Conservation (phyloP, 805 yeast genomes). For the Torulaspora delbrueckii region DNA sequence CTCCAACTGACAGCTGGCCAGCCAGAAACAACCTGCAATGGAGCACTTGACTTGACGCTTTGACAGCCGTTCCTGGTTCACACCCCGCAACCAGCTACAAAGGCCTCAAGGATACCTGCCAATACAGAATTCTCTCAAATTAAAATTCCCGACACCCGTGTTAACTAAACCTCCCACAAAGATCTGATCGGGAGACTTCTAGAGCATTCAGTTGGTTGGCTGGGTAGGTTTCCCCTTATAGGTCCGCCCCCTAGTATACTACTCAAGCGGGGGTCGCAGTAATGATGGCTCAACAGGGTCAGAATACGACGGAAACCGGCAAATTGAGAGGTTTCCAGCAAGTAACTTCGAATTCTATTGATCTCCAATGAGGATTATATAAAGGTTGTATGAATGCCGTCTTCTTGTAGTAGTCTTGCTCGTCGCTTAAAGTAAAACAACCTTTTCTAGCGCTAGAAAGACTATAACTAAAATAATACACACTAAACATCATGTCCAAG, state of each 20-base stretch:
- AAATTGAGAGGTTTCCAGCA: background rate
- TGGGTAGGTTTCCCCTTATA: background rate
- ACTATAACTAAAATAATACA: background rate
- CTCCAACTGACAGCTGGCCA: background rate
- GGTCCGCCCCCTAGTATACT: background rate
- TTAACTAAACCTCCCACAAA: no score
- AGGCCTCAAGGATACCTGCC: slow-evolving; percentile 1
- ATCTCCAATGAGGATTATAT: background rate
- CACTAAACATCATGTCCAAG: slow-evolving; percentile 5
- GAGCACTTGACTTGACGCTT: background rate
- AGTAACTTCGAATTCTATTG: background rate
- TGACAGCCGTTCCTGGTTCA: background rate
- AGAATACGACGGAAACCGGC: background rate
- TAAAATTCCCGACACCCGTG: slow-evolving; percentile 4
- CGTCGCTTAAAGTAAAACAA: background rate
- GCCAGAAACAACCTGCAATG: background rate
- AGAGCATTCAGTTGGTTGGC: background rate
- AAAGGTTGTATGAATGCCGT: background rate
- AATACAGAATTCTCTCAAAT: slow-evolving; percentile 3
- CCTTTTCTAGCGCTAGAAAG: background rate
- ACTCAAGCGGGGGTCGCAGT: background rate
- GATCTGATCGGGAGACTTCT: background rate
- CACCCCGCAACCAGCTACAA: background rate
- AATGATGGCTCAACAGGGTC: background rate
- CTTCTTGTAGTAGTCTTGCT: background rate